Evolutionary conservation across 148 eudicot genomes (phyloP), one percentile per base, ranked within the genome.

Genomic region (Suaeda aralocaspica): DNA sequence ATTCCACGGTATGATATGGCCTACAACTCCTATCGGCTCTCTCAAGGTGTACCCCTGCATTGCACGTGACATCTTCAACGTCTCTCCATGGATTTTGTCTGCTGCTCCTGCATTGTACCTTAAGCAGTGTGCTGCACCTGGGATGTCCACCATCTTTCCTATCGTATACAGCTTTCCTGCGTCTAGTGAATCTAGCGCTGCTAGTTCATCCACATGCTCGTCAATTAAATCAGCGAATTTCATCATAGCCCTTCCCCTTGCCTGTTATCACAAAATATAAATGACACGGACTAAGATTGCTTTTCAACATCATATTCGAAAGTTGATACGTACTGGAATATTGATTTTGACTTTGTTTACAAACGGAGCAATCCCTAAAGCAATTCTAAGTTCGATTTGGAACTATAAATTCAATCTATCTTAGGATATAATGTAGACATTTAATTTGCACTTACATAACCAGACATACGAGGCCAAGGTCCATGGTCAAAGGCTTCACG

Each of bases 1-100:
- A 66, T 94, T 94, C 98, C 98, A 94, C 0, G 98, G 97, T 28
- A 87, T 86, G 49, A 94, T 91, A 26, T 78, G 89, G 16, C 91
- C 98, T 12, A 84, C 97, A 2, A 91, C 96, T 1, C 98, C 98
- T 0, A 86, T 70, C 0, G 98, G 98, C 63, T 94, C 98, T 0
- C 81, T 80, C 13, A 94, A 69, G 6, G 97, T 91, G 84, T 93
- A 88, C n/a, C 77, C 96, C 42, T 93, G 98, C 26, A 87, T 21
- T 19, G 81, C 86, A 13, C 85, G 74, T 7, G 88, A 78, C 92
- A 93, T 81, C 69, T 92, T 92, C 30, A 92, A 60, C 0, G 98
- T 93, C 31, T 76, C 79, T 0, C 98, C 98, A 30, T 87, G 98
- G 59, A 93, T 88, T 71, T 93, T 93, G 72, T 93, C 98, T 0